Evolutionary conservation across 352 stramenopile genomes (phyloP).

Genomic region (Phytophthora kernoviae): DNA sequence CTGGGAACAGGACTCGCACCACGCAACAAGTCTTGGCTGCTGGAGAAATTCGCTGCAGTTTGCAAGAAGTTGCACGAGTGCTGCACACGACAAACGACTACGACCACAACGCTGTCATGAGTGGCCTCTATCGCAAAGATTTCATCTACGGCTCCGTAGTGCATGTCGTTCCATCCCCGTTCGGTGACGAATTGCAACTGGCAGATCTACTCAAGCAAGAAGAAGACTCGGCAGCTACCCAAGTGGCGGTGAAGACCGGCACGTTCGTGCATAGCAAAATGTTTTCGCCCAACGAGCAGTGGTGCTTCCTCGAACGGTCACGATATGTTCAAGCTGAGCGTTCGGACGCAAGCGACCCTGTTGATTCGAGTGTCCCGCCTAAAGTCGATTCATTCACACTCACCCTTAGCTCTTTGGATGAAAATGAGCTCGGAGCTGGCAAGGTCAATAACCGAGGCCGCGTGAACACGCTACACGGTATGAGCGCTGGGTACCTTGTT

Average conservation of each 20-base stretch:
- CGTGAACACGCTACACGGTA: slow-evolving; percentile 31
- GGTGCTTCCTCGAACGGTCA: slow-evolving; percentile 45
- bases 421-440: slow-evolving; percentile 33
- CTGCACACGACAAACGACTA: slow-evolving; percentile 25
- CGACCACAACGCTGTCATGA: slow-evolving; percentile 39
- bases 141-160: slow-evolving; percentile 46
- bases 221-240: slow-evolving; percentile 15
- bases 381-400: slow-evolving; percentile 36
- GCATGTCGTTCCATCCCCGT: slow-evolving; percentile 20
- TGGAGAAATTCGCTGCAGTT: slow-evolving; percentile 30
- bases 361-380: background rate
- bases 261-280: slow-evolving; percentile 42
- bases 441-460: slow-evolving; percentile 30
- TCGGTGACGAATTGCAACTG: slow-evolving; percentile 11
- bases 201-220: slow-evolving; percentile 14
- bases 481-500: slow-evolving; percentile 36
- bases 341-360: background rate
- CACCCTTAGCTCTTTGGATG: slow-evolving; percentile 37
- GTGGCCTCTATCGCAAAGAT: slow-evolving; percentile 29
- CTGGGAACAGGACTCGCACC: background rate
- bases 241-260: slow-evolving; percentile 42
- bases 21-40: slow-evolving; percentile 29
- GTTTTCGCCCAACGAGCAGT: slow-evolving; percentile 48
- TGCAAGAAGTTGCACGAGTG: slow-evolving; percentile 34
- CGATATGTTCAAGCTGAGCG: slow-evolving; percentile 10